Evolutionary conservation across 495 filamentous ascomycete species (phyloP).

Genomic region (Neurospora terricola): DNA sequence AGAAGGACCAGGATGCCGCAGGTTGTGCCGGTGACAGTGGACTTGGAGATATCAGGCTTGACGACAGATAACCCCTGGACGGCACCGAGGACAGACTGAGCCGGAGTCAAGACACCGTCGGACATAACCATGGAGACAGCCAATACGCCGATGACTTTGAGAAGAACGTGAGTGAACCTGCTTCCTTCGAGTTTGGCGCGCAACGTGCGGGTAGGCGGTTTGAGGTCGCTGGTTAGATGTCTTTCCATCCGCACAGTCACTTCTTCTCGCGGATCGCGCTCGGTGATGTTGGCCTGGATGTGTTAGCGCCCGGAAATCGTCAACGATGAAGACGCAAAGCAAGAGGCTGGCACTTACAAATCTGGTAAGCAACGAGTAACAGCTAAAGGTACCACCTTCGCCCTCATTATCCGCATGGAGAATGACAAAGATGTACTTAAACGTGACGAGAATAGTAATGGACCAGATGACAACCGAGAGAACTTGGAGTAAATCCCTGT

Average conservation of each 20-base stretch:
- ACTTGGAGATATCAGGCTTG: slow-evolving; percentile 33
- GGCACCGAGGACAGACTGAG: slow-evolving; percentile 59
- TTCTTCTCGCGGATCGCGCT: slow-evolving; percentile 45
- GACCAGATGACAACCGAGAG: slow-evolving; percentile 69
- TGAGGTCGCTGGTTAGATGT: slow-evolving; percentile 43
- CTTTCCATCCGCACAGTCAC: slow-evolving; percentile 47
- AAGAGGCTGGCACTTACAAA: slow-evolving; percentile 42
- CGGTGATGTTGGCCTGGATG: slow-evolving; percentile 42
- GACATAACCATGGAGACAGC: slow-evolving; percentile 61
- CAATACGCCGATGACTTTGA: slow-evolving; percentile 60
- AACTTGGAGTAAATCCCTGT: slow-evolving; percentile 55
- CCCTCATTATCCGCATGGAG: slow-evolving; percentile 65
- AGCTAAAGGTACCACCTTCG: slow-evolving; percentile 67
- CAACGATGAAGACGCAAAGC: not conserved
- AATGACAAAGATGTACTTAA: slow-evolving; percentile 65
- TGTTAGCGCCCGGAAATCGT: not conserved
- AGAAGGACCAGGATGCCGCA: slow-evolving; percentile 61
- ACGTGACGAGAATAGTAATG: slow-evolving; percentile 59
- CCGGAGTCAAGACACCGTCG: slow-evolving; percentile 61
- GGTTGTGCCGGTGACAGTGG: slow-evolving; percentile 54
- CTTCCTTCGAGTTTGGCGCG: slow-evolving; percentile 50
- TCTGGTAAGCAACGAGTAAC: slow-evolving; percentile 60
- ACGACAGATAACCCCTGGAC: slow-evolving; percentile 55
- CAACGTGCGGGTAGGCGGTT: slow-evolving; percentile 38
- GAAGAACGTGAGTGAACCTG: slow-evolving; percentile 35